Evolutionary conservation across 768 basidiomycete species (phyloP), one percentile per base, ranked within the genome.

Genomic region (Mycena galopus): DNA sequence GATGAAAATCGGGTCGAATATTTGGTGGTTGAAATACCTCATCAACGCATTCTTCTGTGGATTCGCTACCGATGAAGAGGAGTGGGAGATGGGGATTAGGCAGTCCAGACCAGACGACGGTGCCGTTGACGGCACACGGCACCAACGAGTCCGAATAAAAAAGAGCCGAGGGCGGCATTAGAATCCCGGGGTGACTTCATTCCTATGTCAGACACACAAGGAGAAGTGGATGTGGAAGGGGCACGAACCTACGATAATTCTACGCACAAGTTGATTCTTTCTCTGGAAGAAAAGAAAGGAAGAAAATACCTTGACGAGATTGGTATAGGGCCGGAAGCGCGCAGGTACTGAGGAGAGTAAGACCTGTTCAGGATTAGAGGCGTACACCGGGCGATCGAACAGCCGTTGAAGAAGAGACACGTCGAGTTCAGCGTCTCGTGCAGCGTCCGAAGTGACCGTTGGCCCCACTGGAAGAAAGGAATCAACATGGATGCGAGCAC

Each of bases 141-240:
- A 85, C 82, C 67, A 89, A 71, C 3, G 82, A 83, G 71, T 89
- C 88, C 59, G 85, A 82, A 72, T 89, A 89, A 65, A 89, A 89
- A n/a, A 89, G 81, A 6, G 87, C 84, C 8, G 87, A 88, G 14
- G 88, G 86, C 16, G 87, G 86, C 88, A 88, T 89, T 56, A 89
- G 79, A 67, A 89, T 89, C 9, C 82, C 87, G 25, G 87, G 87
- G 76, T 88, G 86, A 69, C 86, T 87, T 37, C 23, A 17, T 44
- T 37, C 11, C 29, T 56, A 12, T 29, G 37, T n/a, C 32, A 21
- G 25, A 50, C 29, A 39, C 39, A 39, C 39, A 37, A 17, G 30
- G 29, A 12, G 1, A 53, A 17, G 32, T 4, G 44, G 17, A 42
- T 17, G 6, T 29, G 29, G 11, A 35, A 50, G 10, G 19, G 3